Base-by-base conservation (phyloP, 108 stramenopile species). In the Cyclotella sp. region DNA sequence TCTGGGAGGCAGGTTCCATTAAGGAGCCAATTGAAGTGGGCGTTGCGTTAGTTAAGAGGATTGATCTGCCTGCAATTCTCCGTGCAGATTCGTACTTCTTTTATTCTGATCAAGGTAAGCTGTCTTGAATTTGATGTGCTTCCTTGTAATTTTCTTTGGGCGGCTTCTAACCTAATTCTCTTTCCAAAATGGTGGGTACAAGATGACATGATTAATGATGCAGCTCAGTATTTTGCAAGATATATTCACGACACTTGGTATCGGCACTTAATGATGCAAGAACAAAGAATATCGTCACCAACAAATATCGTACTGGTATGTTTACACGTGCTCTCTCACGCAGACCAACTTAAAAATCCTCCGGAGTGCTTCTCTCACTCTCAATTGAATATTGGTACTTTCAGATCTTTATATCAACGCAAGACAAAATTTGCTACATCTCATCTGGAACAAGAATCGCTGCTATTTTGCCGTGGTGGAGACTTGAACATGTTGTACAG, bases 201-300 rank as follows among this genome's bases (percentile, higher is more conserved):
- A 76, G 88, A 95, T 70, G 94, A 95, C 43, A 89, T 95, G 90
- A 86, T 95, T 40, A 92, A 91, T 77, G 94, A 95, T 68, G 94
- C 94, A 11, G 94, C 94, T 22, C 92, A 93, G 77, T 88, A 93
- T 39, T 95, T 95, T 84, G 91, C 94, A 16, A 70, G 90, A 71
- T 85, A 86, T 63, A 72, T 95, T 16, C 88, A 91, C 44, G 89
- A 91, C 70, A 81, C 73, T 41, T 95, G 94, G 94, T 91, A 51
- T 18, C 75, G 51, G 45, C 65, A 43, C 10, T 16, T 76, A 34
- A 55, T 53, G 43, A 58, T 59, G 71, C 63, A 75, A 71, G 68
- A 81, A 49, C 80, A 70, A 64, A 21, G 62, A 15, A 9, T 54
- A 13, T 51, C 45, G 16, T 26, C 63, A 24, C 49, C 82, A n/a